Evolutionary conservation across 495 filamentous ascomycete genomes (phyloP), one percentile per base, ranked within the genome.

Genomic region (Annulohypoxylon nitens): DNA sequence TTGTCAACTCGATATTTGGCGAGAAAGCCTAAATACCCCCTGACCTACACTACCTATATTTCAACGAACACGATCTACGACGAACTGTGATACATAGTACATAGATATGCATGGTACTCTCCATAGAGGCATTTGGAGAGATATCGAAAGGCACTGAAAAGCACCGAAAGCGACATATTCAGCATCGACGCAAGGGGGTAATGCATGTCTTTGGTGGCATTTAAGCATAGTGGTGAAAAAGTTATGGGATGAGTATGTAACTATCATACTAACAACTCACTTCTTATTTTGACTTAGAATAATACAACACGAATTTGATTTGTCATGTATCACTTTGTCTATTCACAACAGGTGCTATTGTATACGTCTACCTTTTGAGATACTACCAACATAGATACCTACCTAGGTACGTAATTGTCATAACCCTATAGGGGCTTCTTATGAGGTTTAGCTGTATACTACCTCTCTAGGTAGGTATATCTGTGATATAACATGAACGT

Each of bases 1-100:
- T 97, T 70, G 92, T 95, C 16, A 81, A 88, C 43, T 92, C 88
- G 18, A 90, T 97, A 51, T 95, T 95, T 78, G 88, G 87, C n/a
- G 9, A 70, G 11, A 14, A 11, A 54, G 25, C 25, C 0, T 20
- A 23, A 50, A 47, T 23, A 11, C 37, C 16, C n/a, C 34, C 5
- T 3, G 8, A 54, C 11, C 3, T 2, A 14, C 50, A 30, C n/a
- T n/a, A n/a, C 25, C 2, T 25, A 30, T 30, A 30, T 30, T 30
- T 30, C 30, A 54, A 58, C 10, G 9, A 58, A 26, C 6, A 8
- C 6, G n/a, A 23, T 37, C 5, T 39, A 18, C 33, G 34, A 3
- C 33, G 8, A 37, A 58, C 8, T 6, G 33, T 3, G 34, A 30
- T 16, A 58, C 54, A 58, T 39, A 39, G 7, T 18, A 58, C 34